Conservation (phyloP, 345 rosid genomes). For the Garcia nutans region DNA sequence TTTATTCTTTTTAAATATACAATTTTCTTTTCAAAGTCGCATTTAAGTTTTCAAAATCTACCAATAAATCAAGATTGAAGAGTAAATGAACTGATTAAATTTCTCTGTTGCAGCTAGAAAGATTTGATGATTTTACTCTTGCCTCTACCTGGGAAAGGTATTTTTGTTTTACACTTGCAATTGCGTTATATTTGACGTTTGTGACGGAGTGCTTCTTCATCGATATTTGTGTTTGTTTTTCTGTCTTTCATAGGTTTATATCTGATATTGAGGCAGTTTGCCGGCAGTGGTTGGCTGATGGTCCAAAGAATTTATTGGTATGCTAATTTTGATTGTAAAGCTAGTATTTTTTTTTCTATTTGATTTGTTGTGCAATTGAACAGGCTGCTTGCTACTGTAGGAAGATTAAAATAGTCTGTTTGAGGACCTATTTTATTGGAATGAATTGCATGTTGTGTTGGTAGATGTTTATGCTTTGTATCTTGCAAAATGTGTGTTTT, state of each 20-base stretch:
- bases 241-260: conserved; percentile 59
- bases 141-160: conserved; percentile 99
- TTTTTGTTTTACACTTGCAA: neutral
- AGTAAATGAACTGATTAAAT: conserved; percentile 5
- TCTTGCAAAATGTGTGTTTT: no score
- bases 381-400: neutral
- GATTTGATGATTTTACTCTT: conserved; percentile 93
- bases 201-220: neutral
- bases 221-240: neutral
- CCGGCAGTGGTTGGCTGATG: conserved; percentile 91
- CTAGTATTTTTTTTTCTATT: neutral
- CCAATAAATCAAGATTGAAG: neutral
- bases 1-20: neutral
- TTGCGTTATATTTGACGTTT: neutral
- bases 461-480: no score
- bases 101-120: conserved; percentile 54
- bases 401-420: neutral
- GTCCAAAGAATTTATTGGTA: conserved; percentile 82
- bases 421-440: neutral
- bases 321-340: conserved; percentile 14
- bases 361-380: neutral
- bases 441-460: neutral
- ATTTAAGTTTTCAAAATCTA: neutral
- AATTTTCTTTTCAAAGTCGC: no score
- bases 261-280: conserved; percentile 92